A percentile compares a stretch with the other conserved stretches of the same genome.
Evolutionary conservation across 441 rosid species (phyloP).

Genomic region (Croton laevigatus): DNA sequence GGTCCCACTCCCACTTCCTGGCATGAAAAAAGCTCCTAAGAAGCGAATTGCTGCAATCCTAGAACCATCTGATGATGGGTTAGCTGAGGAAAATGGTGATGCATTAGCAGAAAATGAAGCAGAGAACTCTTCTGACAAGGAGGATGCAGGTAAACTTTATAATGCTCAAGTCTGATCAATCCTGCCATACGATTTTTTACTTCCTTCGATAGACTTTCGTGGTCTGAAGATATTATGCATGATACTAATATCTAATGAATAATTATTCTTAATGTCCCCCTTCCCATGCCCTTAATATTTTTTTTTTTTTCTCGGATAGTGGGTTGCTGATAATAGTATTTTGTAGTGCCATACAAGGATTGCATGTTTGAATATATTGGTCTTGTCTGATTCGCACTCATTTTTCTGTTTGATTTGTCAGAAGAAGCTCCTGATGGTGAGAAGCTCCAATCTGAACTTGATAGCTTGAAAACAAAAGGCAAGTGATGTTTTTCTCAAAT

Average conservation of each 20-base stretch:
- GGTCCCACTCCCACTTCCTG: constrained; percentile 69
- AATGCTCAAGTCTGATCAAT: constrained; percentile 9
- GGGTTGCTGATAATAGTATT: neutral
- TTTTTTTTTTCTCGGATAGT: neutral
- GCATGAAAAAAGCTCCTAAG: constrained; percentile 74
- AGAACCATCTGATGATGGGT: constrained; percentile 62
- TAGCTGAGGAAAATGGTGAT: constrained; percentile 62
- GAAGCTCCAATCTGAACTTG: constrained; percentile 69
- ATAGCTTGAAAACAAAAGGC: constrained; percentile 79
- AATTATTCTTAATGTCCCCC: too few relatives aligned
- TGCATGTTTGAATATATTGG: neutral
- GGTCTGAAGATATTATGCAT: neutral
- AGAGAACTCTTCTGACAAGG: constrained; percentile 60
- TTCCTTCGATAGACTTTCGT: neutral
- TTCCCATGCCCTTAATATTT: neutral
- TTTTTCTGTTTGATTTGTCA: constrained; percentile 22
- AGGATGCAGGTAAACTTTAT: constrained; percentile 52
- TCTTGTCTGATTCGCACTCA: neutral
- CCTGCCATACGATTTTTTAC: neutral
- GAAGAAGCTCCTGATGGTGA: constrained; percentile 46
- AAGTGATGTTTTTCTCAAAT: neutral
- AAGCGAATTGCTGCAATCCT: constrained; percentile 77
- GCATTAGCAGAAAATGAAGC: constrained; percentile 54
- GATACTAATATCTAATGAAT: neutral
- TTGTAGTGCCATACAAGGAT: neutral